These are phyloP conservation scores for Auricularia cornea DNA, from an alignment of 768 basidiomycete species.

Conservation along the genomic window DNA sequence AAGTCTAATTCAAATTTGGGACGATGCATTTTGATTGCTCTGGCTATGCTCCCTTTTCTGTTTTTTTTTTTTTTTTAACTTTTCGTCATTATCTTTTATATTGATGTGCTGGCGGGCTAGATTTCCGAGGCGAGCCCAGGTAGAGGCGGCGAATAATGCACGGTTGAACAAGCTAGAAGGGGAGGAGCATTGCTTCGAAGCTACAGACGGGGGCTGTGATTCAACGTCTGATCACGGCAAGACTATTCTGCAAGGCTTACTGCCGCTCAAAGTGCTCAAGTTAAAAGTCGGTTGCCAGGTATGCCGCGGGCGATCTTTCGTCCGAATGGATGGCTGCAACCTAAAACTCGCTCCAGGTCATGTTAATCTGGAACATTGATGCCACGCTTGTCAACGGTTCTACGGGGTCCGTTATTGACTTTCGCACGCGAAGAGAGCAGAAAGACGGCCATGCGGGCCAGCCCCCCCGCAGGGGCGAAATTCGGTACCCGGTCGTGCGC, in stretches of 20 bases:
- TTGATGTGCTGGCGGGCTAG: too few species aligned
- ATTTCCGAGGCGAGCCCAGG: too few species aligned
- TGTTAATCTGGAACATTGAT: conserved; percentile 40
- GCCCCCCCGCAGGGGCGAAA: too few species aligned
- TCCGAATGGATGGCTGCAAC: neutral
- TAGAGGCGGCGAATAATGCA: too few species aligned
- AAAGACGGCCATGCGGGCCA: too few species aligned
- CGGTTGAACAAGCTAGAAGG: too few species aligned
- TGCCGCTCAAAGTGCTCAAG: conserved; percentile 40
- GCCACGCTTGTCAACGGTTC: conserved; percentile 39
- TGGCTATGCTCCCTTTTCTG: neutral
- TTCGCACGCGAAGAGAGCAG: conserved; percentile 11
- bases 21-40: neutral
- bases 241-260: conserved; percentile 46
- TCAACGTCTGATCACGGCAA: conserved; percentile 37
- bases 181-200: too few species aligned
- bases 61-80: too few species aligned
- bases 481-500: too few species aligned
- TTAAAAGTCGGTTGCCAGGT: conserved; percentile 81
- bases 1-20: conserved; percentile 13
- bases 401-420: conserved; percentile 34
- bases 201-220: conserved; percentile 35
- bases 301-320: conserved; percentile 39
- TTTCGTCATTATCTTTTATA: too few species aligned
- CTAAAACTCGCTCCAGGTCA: conserved; percentile 7